These are phyloP conservation scores for Pythium monospermum DNA, from an alignment of 352 stramenopile species.

Conservation along the genomic window DNA sequence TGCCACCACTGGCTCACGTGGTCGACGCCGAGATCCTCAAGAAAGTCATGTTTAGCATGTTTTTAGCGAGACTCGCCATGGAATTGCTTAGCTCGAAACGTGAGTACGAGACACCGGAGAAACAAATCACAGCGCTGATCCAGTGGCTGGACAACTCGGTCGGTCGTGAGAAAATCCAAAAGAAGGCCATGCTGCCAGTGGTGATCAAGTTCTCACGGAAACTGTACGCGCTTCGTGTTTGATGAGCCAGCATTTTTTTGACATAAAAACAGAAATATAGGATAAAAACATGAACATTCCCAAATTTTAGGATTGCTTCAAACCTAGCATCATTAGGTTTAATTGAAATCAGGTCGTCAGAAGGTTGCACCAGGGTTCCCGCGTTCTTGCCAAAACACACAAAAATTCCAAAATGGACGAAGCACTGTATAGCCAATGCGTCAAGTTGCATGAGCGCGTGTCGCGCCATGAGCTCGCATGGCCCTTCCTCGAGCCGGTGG, in stretches of 20 bases:
- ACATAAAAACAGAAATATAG: too few species aligned
- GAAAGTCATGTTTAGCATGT: slow-evolving; percentile 63
- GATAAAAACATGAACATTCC: too few species aligned
- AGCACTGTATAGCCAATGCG: slow-evolving; percentile 41
- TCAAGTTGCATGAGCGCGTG: slow-evolving; percentile 61
- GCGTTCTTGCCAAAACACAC: not conserved
- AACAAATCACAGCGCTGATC: slow-evolving; percentile 61
- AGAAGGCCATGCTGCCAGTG: slow-evolving; percentile 52
- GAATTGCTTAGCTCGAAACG: slow-evolving; percentile 57
- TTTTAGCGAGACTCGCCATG: slow-evolving; percentile 59
- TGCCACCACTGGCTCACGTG: slow-evolving; percentile 28
- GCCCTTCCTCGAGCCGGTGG: slow-evolving; percentile 93
- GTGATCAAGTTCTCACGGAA: slow-evolving; percentile 75
- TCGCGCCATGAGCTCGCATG: slow-evolving; percentile 56
- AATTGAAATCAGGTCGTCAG: not conserved
- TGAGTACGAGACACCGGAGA: slow-evolving; percentile 68
- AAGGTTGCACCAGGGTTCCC: not conserved
- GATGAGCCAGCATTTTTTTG: too few species aligned
- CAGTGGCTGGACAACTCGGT: slow-evolving; percentile 77
- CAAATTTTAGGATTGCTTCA: too few species aligned
- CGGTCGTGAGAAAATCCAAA: slow-evolving; percentile 63
- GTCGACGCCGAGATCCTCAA: slow-evolving; percentile 63
- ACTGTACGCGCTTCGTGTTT: slow-evolving; percentile 40
- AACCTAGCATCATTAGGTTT: too few species aligned
- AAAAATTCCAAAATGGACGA: slow-evolving; percentile 30